Evolutionary conservation across 2,329 filamentous ascomycete species (phyloP), one percentile per base, ranked within the genome.

Genomic region (Calonectria pseudoreteaudii): DNA sequence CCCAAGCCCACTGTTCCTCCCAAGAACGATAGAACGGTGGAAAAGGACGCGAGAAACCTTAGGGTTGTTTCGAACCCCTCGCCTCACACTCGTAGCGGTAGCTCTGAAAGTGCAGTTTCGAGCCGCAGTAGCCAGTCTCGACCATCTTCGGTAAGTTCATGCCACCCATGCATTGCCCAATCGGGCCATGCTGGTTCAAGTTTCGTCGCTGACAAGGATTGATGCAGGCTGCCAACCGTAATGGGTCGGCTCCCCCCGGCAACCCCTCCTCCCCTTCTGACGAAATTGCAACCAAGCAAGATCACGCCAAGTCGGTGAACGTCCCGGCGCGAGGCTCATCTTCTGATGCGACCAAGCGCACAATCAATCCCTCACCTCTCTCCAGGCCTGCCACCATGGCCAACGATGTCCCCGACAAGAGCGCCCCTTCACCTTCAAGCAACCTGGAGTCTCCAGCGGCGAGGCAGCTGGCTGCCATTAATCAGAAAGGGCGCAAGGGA

Each of bases 381-480:
- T 95, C 94, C 9, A 92, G 93, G 83, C 93, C 93, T 79, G 88
- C 91, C 80, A 91, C 88, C 52, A 93, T 92, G 89, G 90, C 88
- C 76, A 86, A 86, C 78, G 91, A 90, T 76, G 85, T 86, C 73
- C 84, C 83, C 49, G 86, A 87, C 66, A 77, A 80, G 31, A 79
- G 77, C 60, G 75, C 77, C 65, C 64, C 80, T 80, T 70, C 77
- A 82, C 72, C 84, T 83, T 76, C 80, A 81, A 76, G 80, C 78
- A 86, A 86, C 68, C 71, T 84, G 52, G 86, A 87, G 73, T 96
- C 94, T 78, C 92, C 94, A 60, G 96, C 96, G 26, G 93, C 94
- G 18, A 93, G 95, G 83, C 95, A 97, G 71, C 90, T 98, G 49
- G 92, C 94, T 58, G 95, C 96, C n/a, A 89, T 98, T 70, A 96